Percentiles rank a stretch among this genome's conserved stretches.
phyloP scores from a whole-genome alignment of 1,284 basidiomycete genomes.

The Coniferiporia weirii region DNA sequence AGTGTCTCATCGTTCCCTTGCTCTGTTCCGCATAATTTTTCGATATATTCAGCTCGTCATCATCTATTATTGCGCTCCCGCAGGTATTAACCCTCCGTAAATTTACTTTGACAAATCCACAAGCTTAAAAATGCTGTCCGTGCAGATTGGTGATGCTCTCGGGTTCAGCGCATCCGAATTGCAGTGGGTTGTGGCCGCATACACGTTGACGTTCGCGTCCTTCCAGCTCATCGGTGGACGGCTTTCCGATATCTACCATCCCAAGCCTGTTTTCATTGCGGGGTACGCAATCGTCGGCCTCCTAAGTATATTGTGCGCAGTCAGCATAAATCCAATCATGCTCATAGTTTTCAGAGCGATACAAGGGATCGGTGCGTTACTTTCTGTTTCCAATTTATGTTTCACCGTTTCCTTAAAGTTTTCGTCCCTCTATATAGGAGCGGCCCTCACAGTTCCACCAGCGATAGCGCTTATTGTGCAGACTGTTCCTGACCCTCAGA shows the following conservation, averaged over 20 bases:
- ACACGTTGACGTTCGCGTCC: slow-evolving; percentile 39
- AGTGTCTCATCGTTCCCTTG: slow-evolving; percentile 30
- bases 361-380: slow-evolving; percentile 34
- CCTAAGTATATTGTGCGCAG: slow-evolving; percentile 2
- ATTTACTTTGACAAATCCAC: slow-evolving; percentile 18
- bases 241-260: not conserved
- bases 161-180: slow-evolving; percentile 25
- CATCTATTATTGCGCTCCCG: slow-evolving; percentile 12
- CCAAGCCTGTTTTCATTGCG: not conserved
- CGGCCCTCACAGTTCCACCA: slow-evolving; percentile 43
- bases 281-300: not conserved
- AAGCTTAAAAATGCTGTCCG: slow-evolving; percentile 16
- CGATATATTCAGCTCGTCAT: slow-evolving; percentile 25
- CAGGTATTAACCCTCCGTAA: not conserved
- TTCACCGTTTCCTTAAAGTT: not conserved
- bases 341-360: slow-evolving; percentile 41
- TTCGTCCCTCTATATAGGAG: slow-evolving; percentile 3
- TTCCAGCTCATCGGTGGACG: slow-evolving; percentile 32
- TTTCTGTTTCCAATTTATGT: not conserved
- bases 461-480: slow-evolving; percentile 42
- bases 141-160: slow-evolving; percentile 22
- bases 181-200: slow-evolving; percentile 38
- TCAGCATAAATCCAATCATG: slow-evolving; percentile 17
- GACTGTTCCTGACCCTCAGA: slow-evolving; percentile 37
- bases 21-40: slow-evolving; percentile 45